Evolutionary conservation across 331 rosid species (phyloP).

Genomic region (Telfairia occidentalis): DNA sequence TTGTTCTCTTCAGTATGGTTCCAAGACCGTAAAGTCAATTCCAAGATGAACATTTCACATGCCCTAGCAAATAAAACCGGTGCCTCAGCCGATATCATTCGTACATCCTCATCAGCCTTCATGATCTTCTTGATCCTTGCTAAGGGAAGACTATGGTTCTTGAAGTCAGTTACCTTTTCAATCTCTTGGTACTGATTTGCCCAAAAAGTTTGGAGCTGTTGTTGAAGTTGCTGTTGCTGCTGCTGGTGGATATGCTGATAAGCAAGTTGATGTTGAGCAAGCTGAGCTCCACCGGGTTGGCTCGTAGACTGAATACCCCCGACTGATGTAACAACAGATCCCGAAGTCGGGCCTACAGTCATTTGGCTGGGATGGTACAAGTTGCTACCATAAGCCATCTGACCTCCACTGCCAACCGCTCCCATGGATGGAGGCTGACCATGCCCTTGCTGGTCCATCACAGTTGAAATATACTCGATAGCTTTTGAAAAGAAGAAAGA

Average conservation of each 20-base stretch:
- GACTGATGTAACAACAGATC: constrained; percentile 10
- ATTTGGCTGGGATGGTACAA: constrained; percentile 14
- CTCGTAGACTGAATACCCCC: constrained; percentile 10
- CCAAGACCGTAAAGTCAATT: constrained; percentile 19
- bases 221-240: constrained; percentile 17
- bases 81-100: constrained; percentile 19
- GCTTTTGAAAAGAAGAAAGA: neutral
- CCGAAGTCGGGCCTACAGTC: neutral
- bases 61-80: constrained; percentile 17
- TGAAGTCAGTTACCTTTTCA: constrained; percentile 11
- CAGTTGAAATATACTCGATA: neutral
- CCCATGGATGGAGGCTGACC: constrained; percentile 12
- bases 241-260: constrained; percentile 19
- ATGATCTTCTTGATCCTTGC: constrained; percentile 20
- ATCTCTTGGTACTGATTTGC: constrained; percentile 12
- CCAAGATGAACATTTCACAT: constrained; percentile 21
- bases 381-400: constrained; percentile 6
- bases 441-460: constrained; percentile 18
- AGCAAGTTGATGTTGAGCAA: constrained; percentile 17
- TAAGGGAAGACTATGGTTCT: constrained; percentile 18
- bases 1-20: constrained; percentile 18
- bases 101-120: constrained; percentile 20
- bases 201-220: constrained; percentile 16
- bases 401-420: constrained; percentile 10
- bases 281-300: constrained; percentile 11